Percentiles rank a stretch among this genome's conserved stretches.
phyloP scores from a whole-genome alignment of 2,329 filamentous ascomycete species.

The Diaporthe eres region DNA sequence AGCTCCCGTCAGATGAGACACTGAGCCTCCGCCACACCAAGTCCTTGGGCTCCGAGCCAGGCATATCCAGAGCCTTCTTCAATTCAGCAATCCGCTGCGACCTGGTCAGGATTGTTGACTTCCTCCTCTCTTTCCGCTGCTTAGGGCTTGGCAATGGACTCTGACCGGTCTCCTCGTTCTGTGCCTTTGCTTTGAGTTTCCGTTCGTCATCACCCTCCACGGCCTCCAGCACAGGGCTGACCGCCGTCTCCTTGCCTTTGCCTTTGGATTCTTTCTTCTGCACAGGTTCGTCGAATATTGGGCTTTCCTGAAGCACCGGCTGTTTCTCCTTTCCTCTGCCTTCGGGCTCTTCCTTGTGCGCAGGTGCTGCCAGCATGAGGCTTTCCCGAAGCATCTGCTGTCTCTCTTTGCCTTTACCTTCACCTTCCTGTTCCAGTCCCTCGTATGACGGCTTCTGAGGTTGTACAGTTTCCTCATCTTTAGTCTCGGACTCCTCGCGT shows the following conservation, averaged over 20 bases:
- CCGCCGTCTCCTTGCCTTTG: constrained; percentile 16
- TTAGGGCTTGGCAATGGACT: constrained; percentile 39
- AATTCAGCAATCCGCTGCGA: constrained; percentile 36
- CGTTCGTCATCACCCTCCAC: background rate
- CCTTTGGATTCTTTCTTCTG: constrained; percentile 36
- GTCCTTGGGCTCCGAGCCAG: constrained; percentile 38
- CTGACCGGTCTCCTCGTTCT: background rate
- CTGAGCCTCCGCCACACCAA: constrained; percentile 39
- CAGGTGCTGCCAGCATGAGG: background rate
- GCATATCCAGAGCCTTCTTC: constrained; percentile 34
- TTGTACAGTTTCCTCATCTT: background rate
- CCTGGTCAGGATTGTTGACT: constrained; percentile 32
- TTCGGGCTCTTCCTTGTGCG: background rate
- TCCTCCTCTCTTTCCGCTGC: constrained; percentile 42
- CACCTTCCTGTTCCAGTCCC: background rate
- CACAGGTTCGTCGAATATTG: background rate
- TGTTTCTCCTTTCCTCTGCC: constrained; percentile 16
- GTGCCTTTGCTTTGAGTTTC: background rate
- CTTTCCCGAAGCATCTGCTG: background rate
- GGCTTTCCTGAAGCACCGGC: background rate
- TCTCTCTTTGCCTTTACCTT: background rate
- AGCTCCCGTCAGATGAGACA: constrained; percentile 30
- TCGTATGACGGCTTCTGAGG: background rate
- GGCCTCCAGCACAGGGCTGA: background rate
- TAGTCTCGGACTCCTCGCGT: background rate